Base-by-base conservation (phyloP, 768 basidiomycete genomes). In the Rhodosporidiobolus sp. region DNA sequence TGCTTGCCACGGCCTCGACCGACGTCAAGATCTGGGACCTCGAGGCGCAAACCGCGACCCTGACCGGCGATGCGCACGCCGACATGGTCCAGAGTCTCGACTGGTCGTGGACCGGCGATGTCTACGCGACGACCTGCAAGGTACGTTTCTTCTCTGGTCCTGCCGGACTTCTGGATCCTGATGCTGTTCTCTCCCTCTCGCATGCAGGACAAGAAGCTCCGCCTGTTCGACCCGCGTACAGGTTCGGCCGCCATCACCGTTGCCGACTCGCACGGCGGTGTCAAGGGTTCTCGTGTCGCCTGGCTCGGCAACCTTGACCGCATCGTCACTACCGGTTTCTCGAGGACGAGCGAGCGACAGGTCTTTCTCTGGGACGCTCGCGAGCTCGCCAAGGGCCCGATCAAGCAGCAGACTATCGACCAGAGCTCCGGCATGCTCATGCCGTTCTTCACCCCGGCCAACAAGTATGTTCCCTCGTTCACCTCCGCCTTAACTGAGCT, bases 391-490 rank as follows among this genome's bases (percentile, higher is more conserved):
- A 92, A 87, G 79, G 75, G 75, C 6, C 79, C 79, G 48, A 77
- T 94, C 74, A 94, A 92, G 83, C 91, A 87, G 69, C 83, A 88
- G 64, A 85, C 84, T 22, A 83, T 98, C 71, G 95, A 99, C 81
- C 92, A 94, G 80, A 89, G 89, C 50, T 88, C 94, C 63, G 95
- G 95, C 50, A 92, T 95, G 17, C 81, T 94, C 54, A 98, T 98
- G 94, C 95, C 95, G 4, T 96, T 96, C 87, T 98, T 92, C 88
- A 88, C 87, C 53, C 94, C 95, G 77, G 97, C 95, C 80, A 90
- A 91, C 76, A 90, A 96, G 73, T 70, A 24, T 20, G 72, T 30
- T 16, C 2, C n/a, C n/a, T 14, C 65, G 83, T 32, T 94, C 54
- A 92, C 93, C 86, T 84, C 92, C 69, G 16, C 10, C 9, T 10